These are phyloP conservation scores for Pontederia paniculata DNA, from an alignment of 176 grass and related monocot species.

Conservation along the genomic window DNA sequence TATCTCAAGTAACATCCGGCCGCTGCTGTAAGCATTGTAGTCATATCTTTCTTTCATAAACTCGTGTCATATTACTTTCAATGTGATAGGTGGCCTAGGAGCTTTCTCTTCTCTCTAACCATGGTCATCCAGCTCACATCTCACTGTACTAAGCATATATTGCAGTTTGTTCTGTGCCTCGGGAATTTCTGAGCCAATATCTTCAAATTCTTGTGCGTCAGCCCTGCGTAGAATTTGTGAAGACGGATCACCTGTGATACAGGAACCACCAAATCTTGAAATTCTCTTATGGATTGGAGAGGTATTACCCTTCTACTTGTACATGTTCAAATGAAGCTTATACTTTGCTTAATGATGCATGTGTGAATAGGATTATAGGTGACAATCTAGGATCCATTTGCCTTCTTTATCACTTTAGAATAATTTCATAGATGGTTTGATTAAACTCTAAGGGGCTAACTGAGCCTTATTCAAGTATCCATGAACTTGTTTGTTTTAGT, in stretches of 20 bases:
- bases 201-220: conserved; percentile 71
- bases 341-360: neutral
- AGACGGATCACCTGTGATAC: conserved; percentile 65
- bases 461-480: no score
- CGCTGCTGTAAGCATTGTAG: conserved; percentile 61
- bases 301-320: conserved; percentile 30
- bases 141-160: conserved; percentile 17
- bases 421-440: no score
- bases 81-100: neutral
- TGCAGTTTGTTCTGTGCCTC: conserved; percentile 85
- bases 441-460: no score
- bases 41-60: conserved; percentile 16
- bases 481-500: no score
- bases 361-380: neutral
- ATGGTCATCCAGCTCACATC: neutral
- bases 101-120: neutral
- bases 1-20: conserved; percentile 52
- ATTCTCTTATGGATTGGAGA: conserved; percentile 93
- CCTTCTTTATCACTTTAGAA: no score
- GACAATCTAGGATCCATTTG: no score
- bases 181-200: conserved; percentile 66
- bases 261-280: conserved; percentile 68
- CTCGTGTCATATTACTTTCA: conserved; percentile 14
- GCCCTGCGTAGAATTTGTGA: conserved; percentile 92
- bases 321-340: neutral